Base-by-base conservation (phyloP, 352 stramenopile species). In the Nothophytophthora sp. region DNA sequence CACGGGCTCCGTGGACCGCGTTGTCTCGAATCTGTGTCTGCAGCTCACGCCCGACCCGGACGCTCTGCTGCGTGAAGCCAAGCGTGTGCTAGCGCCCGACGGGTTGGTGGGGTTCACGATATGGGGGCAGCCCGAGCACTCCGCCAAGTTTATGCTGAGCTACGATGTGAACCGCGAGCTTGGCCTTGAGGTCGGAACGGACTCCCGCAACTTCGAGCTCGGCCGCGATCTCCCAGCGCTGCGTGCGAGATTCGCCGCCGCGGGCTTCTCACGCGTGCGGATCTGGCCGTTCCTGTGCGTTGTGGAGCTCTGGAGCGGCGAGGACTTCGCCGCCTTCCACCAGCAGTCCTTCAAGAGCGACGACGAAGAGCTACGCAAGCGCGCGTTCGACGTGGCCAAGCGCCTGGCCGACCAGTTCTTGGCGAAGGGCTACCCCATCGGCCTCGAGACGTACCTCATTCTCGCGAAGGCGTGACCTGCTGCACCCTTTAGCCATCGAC, bases 31-130 rank as follows among this genome's bases (percentile, higher is more conserved):
- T 23, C 51, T 86, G 22, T 81, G 66, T 44, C 57, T 86, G 18
- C 71, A 83, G 37, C 61, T 86, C 12, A 40, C 64, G 18, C 69
- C 75, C 7, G 70, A 80, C 38, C 46, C 75, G 19, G 75, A 81
- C 42, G 75, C 66, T 1, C 55, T 81, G 48, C 62, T 86, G 3
- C 66, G 59, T 29, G 75, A 86, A 42, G 58, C 66, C 10, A 50
- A 50, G 19, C 75, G 75, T 35, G 72, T 83, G 24, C 39, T 86
- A 24, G 56, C 39, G 0, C 6, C 47, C 6, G 63, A 73, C 22
- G 72, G 75, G 0, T 44, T 83, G 19, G 75, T 71, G 3, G 69
- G 75, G 2, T 83, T 86, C 38, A 81, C 71, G 20, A 86, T 83
- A 58, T 86, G 75, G 75, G 75, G 55, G 11, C 63, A 44, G 3